Base-by-base conservation (phyloP, 768 basidiomycete genomes). In the Dentipellis sp. region DNA sequence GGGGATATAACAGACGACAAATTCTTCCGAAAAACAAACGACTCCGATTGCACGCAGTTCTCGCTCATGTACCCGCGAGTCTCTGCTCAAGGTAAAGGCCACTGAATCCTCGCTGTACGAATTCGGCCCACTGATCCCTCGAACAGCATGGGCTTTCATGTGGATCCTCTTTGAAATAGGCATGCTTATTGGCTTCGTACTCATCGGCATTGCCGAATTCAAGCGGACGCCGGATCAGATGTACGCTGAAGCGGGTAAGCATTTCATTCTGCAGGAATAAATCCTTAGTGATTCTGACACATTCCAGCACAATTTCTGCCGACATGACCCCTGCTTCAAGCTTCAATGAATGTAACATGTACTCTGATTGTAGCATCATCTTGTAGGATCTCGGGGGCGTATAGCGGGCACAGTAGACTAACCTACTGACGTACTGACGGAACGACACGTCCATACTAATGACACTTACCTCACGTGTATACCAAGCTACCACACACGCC, bases 1-100 rank as follows among this genome's bases (percentile, higher is more conserved):
- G 90, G 90, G 94, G 94, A 97, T 66, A 86, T 94, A 47, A 82
- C 91, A 46, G 94, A 97, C 67, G 94, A 97, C 66, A 80, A 89
- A 55, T 91, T 94, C 72, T 97, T 94, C 71, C 90, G 93, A 66
- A 95, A 95, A 74, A 79, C 84, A 23, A 95, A 95, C 65, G 90
- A 93, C 64, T 93, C 91, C 1, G 94, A 95, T 65, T 89, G 90
- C 57, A 91, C 92, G 2, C 94, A 97, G 64, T 95, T 92, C 66
- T 72, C 81, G 16, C 72, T 92, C 47, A 67, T 97, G 52, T 92
- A 77, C 69, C 88, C 88, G 16, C 68, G 72, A 6, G 75, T 89
- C 53, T 76, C 80, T 40, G 77, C 88, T n/a, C 88, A 92, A 65
- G 69, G 91, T 89, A 69, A 58, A 80, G 68, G 36, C 37, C 7